Evolutionary conservation across 2,329 filamentous ascomycete genomes (phyloP).

Genomic region (Hypoxylon rubiginosum): DNA sequence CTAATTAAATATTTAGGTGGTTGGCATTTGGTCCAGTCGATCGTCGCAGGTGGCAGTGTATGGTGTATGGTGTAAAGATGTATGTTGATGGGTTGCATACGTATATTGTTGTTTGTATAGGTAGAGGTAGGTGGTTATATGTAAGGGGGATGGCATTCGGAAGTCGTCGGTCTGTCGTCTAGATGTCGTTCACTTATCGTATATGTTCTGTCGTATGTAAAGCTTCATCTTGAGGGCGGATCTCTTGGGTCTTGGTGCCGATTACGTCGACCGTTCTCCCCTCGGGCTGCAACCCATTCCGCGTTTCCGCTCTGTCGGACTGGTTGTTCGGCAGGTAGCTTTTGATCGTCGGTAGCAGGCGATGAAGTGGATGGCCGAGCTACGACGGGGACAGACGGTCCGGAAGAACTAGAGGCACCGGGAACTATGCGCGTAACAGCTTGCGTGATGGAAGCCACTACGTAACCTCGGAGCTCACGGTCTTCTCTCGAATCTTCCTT

Average conservation of each 20-base stretch:
- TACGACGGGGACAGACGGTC: conserved; percentile 39
- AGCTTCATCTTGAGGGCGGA: conserved; percentile 52
- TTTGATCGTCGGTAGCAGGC: conserved; percentile 65
- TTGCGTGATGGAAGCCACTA: conserved; percentile 79
- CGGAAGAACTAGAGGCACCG: conserved; percentile 58
- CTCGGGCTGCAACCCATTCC: conserved; percentile 64
- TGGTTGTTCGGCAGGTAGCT: conserved; percentile 72
- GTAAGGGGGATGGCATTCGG: background rate
- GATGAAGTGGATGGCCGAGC: conserved; percentile 43
- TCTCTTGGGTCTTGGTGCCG: conserved; percentile 60
- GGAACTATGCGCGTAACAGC: conserved; percentile 78
- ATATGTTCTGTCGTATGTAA: no score
- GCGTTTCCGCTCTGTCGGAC: conserved; percentile 64
- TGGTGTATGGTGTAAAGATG: conserved; percentile 2
- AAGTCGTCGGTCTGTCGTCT: background rate
- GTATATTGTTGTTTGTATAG: background rate
- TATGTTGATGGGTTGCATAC: no score
- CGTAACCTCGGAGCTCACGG: conserved; percentile 79
- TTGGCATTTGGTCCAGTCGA: background rate
- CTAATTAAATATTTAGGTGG: conserved; percentile 35
- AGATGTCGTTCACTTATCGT: background rate
- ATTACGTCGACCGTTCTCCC: conserved; percentile 58
- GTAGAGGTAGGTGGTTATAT: background rate
- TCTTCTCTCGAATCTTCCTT: conserved; percentile 84
- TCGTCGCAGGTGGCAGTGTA: background rate